Evolutionary conservation across 2,329 filamentous ascomycete genomes (phyloP), one percentile per base, ranked within the genome.

Genomic region (Arachnopeziza araneosa): DNA sequence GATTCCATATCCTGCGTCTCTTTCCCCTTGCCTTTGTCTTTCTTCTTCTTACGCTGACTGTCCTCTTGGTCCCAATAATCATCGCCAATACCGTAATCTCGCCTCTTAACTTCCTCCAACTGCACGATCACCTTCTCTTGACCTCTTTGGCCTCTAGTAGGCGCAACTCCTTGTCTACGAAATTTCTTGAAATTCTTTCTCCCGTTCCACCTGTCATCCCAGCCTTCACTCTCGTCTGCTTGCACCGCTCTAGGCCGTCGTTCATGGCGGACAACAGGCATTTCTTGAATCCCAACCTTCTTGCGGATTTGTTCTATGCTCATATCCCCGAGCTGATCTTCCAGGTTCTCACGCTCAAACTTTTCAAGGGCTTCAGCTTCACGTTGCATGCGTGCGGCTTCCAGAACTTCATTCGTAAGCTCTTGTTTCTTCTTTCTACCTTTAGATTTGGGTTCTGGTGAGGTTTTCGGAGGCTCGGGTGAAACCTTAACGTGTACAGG

Each of bases 131-230:
- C 74, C 17, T 64, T 66, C 62, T 58, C 52, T 19, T 30, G 26
- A 24, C 23, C 36, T 24, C 44, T 49, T 3, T 30, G 19, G 21
- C 23, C 52, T 14, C 60, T 64, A 23, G 68, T 72, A 56, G 64
- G 61, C 7, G 62, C 63, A n/a, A 68, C 82, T 24, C 83, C 86
- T 57, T 83, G 79, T 58, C 79, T 80, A 23, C 81, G 80, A 70
- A 99, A 99, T 68, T 85, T 89, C 74, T 99, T 99, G 77, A 96
- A 99, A 71, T 99, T 98, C 74, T 91, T 93, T 51, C 93, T 83
- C 0, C 93, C 95, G 71, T 97, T 96, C 95, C 95, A 99, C 49
- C 81, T 81, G 0, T 91, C 86, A 66, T 97, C 84, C 93, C 93
- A 97, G 50, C 90, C 81, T 5, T 86, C 83, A 21, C 80, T 75